These are phyloP conservation scores for Pyrenochaeta sp. DNA, from an alignment of 2,329 filamentous ascomycete genomes.

Conservation along the genomic window DNA sequence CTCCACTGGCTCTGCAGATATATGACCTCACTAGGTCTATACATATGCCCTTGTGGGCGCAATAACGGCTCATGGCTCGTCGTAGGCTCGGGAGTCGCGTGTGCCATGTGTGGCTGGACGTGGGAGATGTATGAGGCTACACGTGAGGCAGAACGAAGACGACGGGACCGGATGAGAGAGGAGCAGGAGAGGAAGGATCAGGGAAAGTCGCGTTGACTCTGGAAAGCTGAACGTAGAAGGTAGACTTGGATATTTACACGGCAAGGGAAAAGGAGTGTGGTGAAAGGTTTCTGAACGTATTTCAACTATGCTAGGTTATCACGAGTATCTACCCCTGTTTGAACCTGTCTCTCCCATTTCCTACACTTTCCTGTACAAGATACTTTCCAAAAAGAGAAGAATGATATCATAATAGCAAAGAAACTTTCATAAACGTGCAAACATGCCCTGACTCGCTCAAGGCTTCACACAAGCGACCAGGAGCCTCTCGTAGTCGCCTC, in stretches of 20 bases:
- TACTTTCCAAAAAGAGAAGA: no score
- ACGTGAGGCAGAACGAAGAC: neutral
- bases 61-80: neutral
- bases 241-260: no score
- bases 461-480: slow-evolving; percentile 71
- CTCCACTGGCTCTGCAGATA: no score
- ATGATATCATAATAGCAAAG: slow-evolving; percentile 6
- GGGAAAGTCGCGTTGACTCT: neutral
- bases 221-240: no score
- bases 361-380: no score
- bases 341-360: no score
- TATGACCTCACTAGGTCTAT: neutral
- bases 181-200: neutral
- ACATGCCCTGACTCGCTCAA: slow-evolving; percentile 1
- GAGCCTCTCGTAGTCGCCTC: slow-evolving; percentile 80
- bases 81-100: neutral
- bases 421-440: neutral
- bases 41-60: neutral
- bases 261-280: no score
- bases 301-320: no score
- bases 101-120: slow-evolving; percentile 1
- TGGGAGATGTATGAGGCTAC: slow-evolving; percentile 2
- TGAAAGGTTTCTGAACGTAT: no score
- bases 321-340: no score
- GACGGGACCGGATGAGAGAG: neutral